Conservation (phyloP, 495 filamentous ascomycete species). For the Neurospora sp. region DNA sequence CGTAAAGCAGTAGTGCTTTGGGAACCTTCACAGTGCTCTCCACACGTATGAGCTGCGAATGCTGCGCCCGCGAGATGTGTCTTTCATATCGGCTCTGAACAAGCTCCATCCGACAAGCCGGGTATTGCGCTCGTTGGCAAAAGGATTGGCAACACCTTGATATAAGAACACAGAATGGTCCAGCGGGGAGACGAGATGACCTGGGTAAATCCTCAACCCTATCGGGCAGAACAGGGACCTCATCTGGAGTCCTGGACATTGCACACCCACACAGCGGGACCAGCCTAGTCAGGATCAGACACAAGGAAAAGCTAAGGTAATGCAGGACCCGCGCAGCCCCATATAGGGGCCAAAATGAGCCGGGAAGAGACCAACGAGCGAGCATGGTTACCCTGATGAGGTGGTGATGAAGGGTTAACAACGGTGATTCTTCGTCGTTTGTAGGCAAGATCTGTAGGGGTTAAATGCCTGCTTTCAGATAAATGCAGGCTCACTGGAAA, state of each 20-base stretch:
- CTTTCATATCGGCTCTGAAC: not conserved
- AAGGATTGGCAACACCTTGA: not conserved
- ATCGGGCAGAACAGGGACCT: not conserved
- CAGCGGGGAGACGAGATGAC: not conserved
- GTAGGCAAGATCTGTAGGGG: not conserved
- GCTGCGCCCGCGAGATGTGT: not conserved
- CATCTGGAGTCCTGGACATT: not conserved
- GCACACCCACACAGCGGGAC: not conserved
- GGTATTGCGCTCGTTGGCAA: not conserved
- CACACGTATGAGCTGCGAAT: not conserved
- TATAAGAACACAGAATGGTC: not conserved
- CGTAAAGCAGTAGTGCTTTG: not conserved
- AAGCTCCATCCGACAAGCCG: not conserved
- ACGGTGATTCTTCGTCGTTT: not conserved
- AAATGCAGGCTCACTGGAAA: not conserved
- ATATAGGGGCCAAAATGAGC: not conserved
- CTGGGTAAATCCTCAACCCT: not conserved
- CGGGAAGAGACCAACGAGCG: not conserved
- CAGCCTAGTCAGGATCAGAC: not conserved
- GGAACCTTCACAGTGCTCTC: not conserved
- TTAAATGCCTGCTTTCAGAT: not conserved
- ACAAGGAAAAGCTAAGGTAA: not conserved
- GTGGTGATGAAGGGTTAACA: not conserved
- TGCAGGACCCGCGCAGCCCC: not conserved
- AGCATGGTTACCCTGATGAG: not conserved